Conservation (phyloP, 495 filamentous ascomycete genomes). For the Staphylotrichum longicolle region DNA sequence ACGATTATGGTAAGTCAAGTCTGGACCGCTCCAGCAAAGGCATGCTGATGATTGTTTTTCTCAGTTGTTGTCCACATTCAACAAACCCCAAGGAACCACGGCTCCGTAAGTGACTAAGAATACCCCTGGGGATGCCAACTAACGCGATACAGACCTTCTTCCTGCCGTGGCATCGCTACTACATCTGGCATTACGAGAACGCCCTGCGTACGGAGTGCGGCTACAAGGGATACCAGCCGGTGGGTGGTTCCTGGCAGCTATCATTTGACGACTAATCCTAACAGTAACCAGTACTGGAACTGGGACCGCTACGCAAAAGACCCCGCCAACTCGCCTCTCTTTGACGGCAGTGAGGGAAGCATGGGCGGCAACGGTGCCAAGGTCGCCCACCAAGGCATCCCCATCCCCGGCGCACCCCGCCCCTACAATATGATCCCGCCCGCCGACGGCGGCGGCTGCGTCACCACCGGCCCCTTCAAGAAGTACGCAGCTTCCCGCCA, state of each 20-base stretch:
- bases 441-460: slow-evolving; percentile 63
- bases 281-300: slow-evolving; percentile 27
- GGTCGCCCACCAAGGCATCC: slow-evolving; percentile 30
- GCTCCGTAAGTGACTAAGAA: slow-evolving; percentile 40
- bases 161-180: slow-evolving; percentile 70
- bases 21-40: no score
- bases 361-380: slow-evolving; percentile 33
- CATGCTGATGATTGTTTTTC: no score
- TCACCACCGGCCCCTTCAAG: slow-evolving; percentile 59
- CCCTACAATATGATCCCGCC: slow-evolving; percentile 36
- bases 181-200: slow-evolving; percentile 61
- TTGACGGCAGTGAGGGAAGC: slow-evolving; percentile 34
- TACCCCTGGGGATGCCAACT: slow-evolving; percentile 26
- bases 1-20: slow-evolving; percentile 54
- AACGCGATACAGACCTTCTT: slow-evolving; percentile 53
- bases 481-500: slow-evolving; percentile 22
- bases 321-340: slow-evolving; percentile 27
- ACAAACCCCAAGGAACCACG: slow-evolving; percentile 59
- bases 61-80: slow-evolving; percentile 60
- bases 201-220: slow-evolving; percentile 66
- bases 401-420: slow-evolving; percentile 28
- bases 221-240: slow-evolving; percentile 53
- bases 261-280: neutral
- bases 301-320: slow-evolving; percentile 33
- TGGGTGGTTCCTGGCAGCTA: neutral